Evolutionary conservation across 2,329 filamentous ascomycete genomes (phyloP), one percentile per base, ranked within the genome.

Genomic region (Pyrenophora teres): DNA sequence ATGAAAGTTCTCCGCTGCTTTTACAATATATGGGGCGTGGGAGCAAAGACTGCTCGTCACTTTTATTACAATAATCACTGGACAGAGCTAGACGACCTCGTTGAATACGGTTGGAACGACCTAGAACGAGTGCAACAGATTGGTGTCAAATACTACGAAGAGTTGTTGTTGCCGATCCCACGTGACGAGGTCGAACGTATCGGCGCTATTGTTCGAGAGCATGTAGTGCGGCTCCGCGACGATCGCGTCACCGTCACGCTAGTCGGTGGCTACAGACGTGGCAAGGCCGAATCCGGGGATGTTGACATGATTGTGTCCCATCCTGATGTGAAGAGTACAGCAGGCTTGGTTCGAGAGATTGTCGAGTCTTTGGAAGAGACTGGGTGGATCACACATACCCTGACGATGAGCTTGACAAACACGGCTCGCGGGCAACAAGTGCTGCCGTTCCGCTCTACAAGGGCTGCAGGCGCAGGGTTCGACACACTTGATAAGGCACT

Each of bases 11-110:
- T 97, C 3, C 79, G 83, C 38, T 71, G 81, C 0, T 97, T 97
- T 72, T 89, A 89, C 74, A 80, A 88, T 4, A 95, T 97, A 50
- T 96, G 91, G 89, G 93, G 92, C n/a, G 91, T 97, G 0, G 93
- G 89, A 0, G 87, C 88, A 2, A 85, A 84, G 10, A 94, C 88
- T 0, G 92, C 93, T 0, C 81, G 87, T 13, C 84, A 92, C 1
- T 96, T 96, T 64, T 94, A 92, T 71, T 84, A 82, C 62, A 81
- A 84, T 13, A 85, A 84, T 56, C 79, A 90, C 23, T 97, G 91
- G 90, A 81, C 84, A 53, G 88, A 94, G 53, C 78, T 96, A 0
- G 91, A 97, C 64, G 92, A 97, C 63, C 78, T 97, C 3, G 80
- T 96, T 35, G 89, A 96, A 65, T 82, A 86, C 63, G 92, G 89